phyloP scores from a whole-genome alignment of 441 rosid species.

The Populus hybrid region DNA sequence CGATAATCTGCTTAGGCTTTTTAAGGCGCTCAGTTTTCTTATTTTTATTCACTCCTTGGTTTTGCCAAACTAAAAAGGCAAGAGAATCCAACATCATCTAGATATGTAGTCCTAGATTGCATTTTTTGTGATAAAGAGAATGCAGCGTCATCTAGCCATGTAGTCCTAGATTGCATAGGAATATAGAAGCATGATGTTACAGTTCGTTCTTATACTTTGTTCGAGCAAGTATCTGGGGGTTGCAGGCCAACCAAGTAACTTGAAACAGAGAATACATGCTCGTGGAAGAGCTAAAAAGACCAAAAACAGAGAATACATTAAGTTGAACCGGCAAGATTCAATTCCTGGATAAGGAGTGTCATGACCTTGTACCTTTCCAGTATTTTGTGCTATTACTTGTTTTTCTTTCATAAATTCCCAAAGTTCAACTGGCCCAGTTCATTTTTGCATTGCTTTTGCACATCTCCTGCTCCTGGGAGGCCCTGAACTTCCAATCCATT shows the following conservation, averaged over 20 bases:
- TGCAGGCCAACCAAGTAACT: no score
- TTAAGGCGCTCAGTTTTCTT: not conserved
- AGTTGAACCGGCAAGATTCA: not conserved
- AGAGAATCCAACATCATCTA: no score
- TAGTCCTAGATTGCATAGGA: no score
- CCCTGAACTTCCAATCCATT: not conserved
- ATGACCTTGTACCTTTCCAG: no score
- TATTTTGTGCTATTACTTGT: no score
- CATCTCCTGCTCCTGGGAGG: not conserved
- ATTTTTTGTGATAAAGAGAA: no score
- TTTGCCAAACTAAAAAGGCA: not conserved
- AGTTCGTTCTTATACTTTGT: no score
- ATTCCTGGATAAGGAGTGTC: not conserved
- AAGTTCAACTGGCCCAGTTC: not conserved
- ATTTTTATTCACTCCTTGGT: not conserved
- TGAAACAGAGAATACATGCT: not conserved
- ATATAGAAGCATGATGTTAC: no score
- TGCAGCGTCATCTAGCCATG: no score
- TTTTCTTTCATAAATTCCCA: not conserved
- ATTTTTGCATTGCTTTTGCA: not conserved
- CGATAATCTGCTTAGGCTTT: not conserved
- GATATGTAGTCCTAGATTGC: no score
- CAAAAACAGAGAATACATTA: not conserved
- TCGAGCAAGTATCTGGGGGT: no score
- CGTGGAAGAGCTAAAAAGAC: not conserved